Percentiles rank a stretch among this genome's conserved stretches.
Conservation (phyloP, 495 filamentous ascomycete species). For the Staphylotrichum longicolle region DNA sequence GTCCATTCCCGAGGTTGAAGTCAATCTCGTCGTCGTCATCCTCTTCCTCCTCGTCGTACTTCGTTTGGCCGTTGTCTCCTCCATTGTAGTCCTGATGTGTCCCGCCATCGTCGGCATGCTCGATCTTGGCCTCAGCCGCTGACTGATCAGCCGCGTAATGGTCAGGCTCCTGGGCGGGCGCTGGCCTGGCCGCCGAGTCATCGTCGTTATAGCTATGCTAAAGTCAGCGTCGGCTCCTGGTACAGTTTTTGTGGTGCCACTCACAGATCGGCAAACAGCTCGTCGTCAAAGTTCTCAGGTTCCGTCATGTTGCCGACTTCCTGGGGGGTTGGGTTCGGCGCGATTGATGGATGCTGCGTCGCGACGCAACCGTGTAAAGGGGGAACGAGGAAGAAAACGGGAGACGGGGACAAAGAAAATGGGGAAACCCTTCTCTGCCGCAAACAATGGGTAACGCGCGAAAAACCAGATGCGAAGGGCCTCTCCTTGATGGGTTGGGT, state of each 20-base stretch:
- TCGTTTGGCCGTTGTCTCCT: constrained; percentile 47
- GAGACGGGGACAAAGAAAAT: neutral
- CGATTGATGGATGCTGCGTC: too few species aligned
- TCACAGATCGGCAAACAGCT: constrained; percentile 98
- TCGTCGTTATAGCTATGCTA: constrained; percentile 80
- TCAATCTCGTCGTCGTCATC: constrained; percentile 69
- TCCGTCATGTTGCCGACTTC: constrained; percentile 64
- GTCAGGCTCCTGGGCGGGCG: constrained; percentile 36
- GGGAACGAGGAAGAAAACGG: neutral
- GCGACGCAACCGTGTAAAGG: neutral
- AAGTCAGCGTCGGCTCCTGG: constrained; percentile 15
- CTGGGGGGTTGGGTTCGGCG: too few species aligned
- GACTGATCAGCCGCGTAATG: constrained; percentile 33
- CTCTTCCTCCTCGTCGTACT: constrained; percentile 58
- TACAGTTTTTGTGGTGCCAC: constrained; percentile 31
- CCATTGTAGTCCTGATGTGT: constrained; percentile 34
- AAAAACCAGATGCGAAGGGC: too few species aligned
- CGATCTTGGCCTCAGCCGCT: constrained; percentile 44
- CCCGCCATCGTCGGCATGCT: constrained; percentile 44
- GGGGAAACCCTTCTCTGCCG: too few species aligned
- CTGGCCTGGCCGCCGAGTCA: constrained; percentile 51
- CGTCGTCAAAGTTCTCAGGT: constrained; percentile 88
- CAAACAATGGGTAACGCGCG: too few species aligned
- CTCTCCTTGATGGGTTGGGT: constrained; percentile 4
- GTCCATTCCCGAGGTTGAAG: constrained; percentile 52